Evolutionary conservation across 2,329 filamentous ascomycete genomes (phyloP), one percentile per base, ranked within the genome.

Genomic region (Pseudocercospora macadamiae): DNA sequence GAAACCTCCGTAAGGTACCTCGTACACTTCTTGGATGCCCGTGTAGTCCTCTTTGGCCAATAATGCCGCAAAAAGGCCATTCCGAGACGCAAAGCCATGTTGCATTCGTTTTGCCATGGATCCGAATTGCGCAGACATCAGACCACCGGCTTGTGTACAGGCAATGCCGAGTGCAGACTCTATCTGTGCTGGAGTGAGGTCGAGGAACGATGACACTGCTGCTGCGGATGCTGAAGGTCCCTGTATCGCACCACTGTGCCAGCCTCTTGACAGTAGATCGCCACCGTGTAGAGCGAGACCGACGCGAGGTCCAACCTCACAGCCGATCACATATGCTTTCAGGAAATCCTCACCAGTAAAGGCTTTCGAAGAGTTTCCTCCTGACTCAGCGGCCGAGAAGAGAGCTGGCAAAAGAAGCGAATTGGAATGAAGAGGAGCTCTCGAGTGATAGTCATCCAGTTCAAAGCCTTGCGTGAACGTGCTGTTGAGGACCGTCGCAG

Each of bases 71-170:
- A 80, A 70, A 0, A 80, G 69, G 1, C 77, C 77, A 56, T 75
- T 79, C 5, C 77, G 72, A 4, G 77, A 73, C 0, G 77, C 76
- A 60, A 80, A 80, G 4, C 73, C 77, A 58, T 80, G 78, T 62
- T 80, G 77, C 73, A 80, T 76, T 2, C 76, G 73, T 64, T 80
- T 81, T 0, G 75, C 71, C 57, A 75, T 73, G n/a, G 73, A 73
- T 44, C 75, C 78, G 55, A 73, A 79, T 59, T 79, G 74, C 3
- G 76, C 77, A 2, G 73, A 71, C 75, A 79, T 79, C 10, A 53
- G 23, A 36, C 51, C 32, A 23, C 56, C 49, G 5, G 56, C 56
- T 51, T 59, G 56, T 12, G 56, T 59, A 21, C 51, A 54, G 16
- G 56, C 56, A 3, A 48, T 59, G 2, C 56, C 56, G 10, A 59